These are phyloP conservation scores for Porosira glacialis DNA, from an alignment of 352 stramenopile species.

Conservation along the genomic window DNA sequence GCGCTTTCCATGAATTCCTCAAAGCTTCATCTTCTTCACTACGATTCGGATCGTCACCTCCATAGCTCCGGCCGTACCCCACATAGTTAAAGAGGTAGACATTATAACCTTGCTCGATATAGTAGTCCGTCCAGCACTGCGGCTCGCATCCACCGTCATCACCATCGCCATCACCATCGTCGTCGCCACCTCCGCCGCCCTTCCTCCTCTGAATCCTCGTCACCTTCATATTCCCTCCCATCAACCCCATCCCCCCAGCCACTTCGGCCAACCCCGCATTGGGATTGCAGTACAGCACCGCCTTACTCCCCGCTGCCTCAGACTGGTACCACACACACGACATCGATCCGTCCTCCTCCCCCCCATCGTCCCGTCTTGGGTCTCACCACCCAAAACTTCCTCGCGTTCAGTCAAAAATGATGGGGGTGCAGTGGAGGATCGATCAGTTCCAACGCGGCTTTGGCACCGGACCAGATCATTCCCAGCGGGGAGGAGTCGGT, in stretches of 20 bases:
- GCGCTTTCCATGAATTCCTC: too few species aligned
- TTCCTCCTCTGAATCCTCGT: slow-evolving; percentile 24
- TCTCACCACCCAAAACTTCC: slow-evolving; percentile 73
- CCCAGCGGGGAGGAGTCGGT: slow-evolving; percentile 39
- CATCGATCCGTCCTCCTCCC: background rate
- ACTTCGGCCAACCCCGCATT: slow-evolving; percentile 80
- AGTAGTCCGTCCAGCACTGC: slow-evolving; percentile 78
- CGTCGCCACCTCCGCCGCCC: slow-evolving; percentile 16
- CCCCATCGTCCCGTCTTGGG: slow-evolving; percentile 1
- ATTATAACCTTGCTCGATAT: slow-evolving; percentile 72
- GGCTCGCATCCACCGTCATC: too few species aligned
- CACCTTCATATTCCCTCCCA: slow-evolving; percentile 60
- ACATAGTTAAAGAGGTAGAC: slow-evolving; percentile 82
- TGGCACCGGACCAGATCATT: slow-evolving; percentile 23
- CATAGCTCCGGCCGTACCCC: slow-evolving; percentile 74
- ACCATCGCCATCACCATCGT: too few species aligned
- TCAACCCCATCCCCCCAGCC: slow-evolving; percentile 72
- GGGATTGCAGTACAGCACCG: slow-evolving; percentile 81
- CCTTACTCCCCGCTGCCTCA: slow-evolving; percentile 37
- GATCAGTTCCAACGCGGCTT: slow-evolving; percentile 51
- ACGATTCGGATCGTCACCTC: too few species aligned
- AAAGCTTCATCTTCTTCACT: too few species aligned
- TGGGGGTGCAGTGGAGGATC: slow-evolving; percentile 74
- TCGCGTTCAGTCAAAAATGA: slow-evolving; percentile 77
- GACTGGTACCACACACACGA: background rate